A percentile compares a stretch with the other conserved stretches of the same genome.
Conservation (phyloP, 495 filamentous ascomycete genomes). For the Mytilinidion resinicola region DNA sequence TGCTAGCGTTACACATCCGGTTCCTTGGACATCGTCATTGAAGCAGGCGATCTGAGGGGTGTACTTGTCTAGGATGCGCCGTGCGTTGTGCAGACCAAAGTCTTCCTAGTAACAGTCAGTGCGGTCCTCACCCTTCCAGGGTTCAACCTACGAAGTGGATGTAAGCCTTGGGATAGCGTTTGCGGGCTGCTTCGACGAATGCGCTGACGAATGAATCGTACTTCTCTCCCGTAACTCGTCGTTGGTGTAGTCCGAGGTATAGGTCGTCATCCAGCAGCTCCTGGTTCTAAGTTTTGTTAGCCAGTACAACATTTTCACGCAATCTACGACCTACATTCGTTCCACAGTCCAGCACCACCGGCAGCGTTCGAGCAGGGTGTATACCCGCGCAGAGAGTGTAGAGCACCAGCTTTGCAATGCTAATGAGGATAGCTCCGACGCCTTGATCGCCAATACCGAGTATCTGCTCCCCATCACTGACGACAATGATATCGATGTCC, state of each 20-base stretch:
- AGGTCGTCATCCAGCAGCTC: constrained; percentile 69
- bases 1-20: constrained; percentile 79
- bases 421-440: constrained; percentile 81
- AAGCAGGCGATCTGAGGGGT: constrained; percentile 69
- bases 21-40: constrained; percentile 90
- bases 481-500: constrained; percentile 85
- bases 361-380: constrained; percentile 70
- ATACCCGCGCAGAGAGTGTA: constrained; percentile 83
- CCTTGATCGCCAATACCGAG: constrained; percentile 89
- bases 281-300: constrained; percentile 52
- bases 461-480: constrained; percentile 75
- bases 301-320: neutral
- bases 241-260: constrained; percentile 69
- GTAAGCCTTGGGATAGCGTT: constrained; percentile 71
- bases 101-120: constrained; percentile 40
- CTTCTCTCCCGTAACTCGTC: constrained; percentile 58
- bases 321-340: constrained; percentile 51
- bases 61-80: constrained; percentile 70
- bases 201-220: constrained; percentile 74
- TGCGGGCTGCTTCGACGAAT: constrained; percentile 61
- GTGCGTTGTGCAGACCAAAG: constrained; percentile 52
- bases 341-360: constrained; percentile 82
- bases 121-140: too few species aligned
- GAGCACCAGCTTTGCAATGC: constrained; percentile 72
- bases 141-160: constrained; percentile 60